These are phyloP conservation scores for Penicillium salamii DNA, from an alignment of 495 filamentous ascomycete species.

Conservation along the genomic window DNA sequence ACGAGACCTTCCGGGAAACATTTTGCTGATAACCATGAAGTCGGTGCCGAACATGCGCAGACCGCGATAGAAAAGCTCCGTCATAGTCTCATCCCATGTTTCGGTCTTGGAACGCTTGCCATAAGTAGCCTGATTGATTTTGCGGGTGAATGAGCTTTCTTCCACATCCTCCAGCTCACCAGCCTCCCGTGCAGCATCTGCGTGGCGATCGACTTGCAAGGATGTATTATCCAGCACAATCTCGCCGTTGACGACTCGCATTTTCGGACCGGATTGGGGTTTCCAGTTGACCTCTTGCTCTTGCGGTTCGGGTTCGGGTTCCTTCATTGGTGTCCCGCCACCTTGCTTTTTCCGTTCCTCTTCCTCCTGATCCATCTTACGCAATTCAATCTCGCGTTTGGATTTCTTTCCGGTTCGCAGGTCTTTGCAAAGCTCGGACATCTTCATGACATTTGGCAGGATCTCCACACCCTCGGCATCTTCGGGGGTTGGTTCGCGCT, in stretches of 20 bases:
- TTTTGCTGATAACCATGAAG: constrained; percentile 79
- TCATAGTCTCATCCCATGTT: constrained; percentile 73
- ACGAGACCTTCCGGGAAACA: constrained; percentile 75
- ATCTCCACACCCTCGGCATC: constrained; percentile 72
- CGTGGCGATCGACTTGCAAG: constrained; percentile 75
- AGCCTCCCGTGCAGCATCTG: constrained; percentile 55
- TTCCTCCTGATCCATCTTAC: constrained; percentile 51
- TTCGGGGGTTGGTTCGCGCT: constrained; percentile 67
- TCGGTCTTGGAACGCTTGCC: constrained; percentile 68
- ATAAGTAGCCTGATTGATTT: constrained; percentile 71
- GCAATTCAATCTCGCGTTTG: constrained; percentile 60
- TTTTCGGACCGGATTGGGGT: constrained; percentile 46
- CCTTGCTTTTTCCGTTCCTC: constrained; percentile 46
- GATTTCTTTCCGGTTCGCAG: constrained; percentile 77
- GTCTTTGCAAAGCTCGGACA: constrained; percentile 80
- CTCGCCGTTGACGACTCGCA: constrained; percentile 77
- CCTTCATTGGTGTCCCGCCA: constrained; percentile 32
- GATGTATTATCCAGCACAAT: constrained; percentile 78
- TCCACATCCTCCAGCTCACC: constrained; percentile 60
- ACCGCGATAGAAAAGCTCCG: constrained; percentile 80
- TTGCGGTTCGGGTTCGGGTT: constrained; percentile 13
- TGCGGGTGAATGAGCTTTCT: constrained; percentile 79
- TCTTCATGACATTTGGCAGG: constrained; percentile 65
- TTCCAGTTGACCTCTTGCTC: constrained; percentile 22
- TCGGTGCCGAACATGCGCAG: constrained; percentile 89